phyloP scores from a whole-genome alignment of 2,329 filamentous ascomycete species.

The Neopestalotiopsis sp. region DNA sequence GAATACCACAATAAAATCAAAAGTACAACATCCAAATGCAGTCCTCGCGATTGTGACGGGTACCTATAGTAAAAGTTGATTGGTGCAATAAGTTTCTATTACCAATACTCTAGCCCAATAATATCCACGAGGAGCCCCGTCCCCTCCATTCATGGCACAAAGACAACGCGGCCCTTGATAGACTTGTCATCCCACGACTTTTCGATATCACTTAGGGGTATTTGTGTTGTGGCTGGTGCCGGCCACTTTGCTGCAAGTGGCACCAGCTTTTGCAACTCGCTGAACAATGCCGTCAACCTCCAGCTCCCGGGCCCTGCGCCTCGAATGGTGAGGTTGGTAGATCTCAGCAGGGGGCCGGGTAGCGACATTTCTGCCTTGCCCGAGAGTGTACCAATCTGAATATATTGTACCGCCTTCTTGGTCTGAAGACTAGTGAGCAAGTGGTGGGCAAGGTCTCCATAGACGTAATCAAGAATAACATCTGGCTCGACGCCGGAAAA shows the following conservation, averaged over 20 bases:
- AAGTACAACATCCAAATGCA: too few relatives aligned
- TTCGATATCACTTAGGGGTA: slow-evolving; percentile 40
- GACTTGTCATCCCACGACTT: slow-evolving; percentile 36
- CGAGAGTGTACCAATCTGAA: slow-evolving; percentile 56
- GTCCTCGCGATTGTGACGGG: too few relatives aligned
- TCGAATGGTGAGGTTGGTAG: slow-evolving; percentile 53
- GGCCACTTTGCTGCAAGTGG: slow-evolving; percentile 38
- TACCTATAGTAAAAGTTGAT: too few relatives aligned
- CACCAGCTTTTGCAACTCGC: slow-evolving; percentile 36
- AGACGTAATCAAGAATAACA: slow-evolving; percentile 63
- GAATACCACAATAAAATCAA: too few relatives aligned
- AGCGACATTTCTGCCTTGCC: slow-evolving; percentile 42
- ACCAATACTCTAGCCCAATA: too few relatives aligned
- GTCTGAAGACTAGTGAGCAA: slow-evolving; percentile 47
- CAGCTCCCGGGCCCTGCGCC: slow-evolving; percentile 53
- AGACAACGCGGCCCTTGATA: slow-evolving; percentile 33
- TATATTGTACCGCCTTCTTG: slow-evolving; percentile 53
- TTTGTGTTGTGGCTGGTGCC: slow-evolving; percentile 26
- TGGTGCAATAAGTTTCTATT: too few relatives aligned
- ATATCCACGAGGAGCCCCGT: too few relatives aligned
- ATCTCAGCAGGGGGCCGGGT: slow-evolving; percentile 49
- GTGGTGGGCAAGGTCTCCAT: slow-evolving; percentile 49
- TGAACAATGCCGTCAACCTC: slow-evolving; percentile 37
- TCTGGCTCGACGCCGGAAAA: slow-evolving; percentile 54
- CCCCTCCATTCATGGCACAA: slow-evolving; percentile 26